These are phyloP conservation scores for Endogone sp. DNA, from an alignment of 192 early-diverging fungal genomes.

Conservation along the genomic window DNA sequence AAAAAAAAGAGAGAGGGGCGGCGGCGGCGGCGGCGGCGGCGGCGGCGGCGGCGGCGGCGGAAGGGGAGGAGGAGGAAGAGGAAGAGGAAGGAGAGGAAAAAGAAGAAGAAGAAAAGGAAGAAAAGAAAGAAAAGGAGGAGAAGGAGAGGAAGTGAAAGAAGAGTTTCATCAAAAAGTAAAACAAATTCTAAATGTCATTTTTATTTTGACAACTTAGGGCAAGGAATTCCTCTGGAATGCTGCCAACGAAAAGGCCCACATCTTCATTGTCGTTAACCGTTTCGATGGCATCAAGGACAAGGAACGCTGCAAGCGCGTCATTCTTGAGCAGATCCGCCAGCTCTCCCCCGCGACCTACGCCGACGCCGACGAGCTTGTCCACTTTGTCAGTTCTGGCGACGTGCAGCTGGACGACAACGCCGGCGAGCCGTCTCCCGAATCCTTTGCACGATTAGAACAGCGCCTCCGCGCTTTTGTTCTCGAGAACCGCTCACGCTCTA, in stretches of 20 bases:
- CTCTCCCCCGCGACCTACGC: slow-evolving; percentile 92
- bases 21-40: no score
- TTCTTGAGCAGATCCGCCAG: slow-evolving; percentile 95
- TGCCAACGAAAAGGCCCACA: slow-evolving; percentile 97
- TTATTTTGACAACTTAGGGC: slow-evolving; percentile 62
- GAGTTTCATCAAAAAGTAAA: background rate
- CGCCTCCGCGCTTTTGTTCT: slow-evolving; percentile 88
- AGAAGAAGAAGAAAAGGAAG: background rate
- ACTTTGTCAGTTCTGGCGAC: slow-evolving; percentile 85
- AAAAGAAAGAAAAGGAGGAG: background rate
- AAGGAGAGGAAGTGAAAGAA: slow-evolving; percentile 4
- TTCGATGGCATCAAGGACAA: slow-evolving; percentile 94
- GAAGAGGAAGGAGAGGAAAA: background rate
- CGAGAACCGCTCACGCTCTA: slow-evolving; percentile 91
- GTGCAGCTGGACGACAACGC: slow-evolving; percentile 24
- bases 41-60: no score
- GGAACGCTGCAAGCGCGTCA: slow-evolving; percentile 90
- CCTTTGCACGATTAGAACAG: slow-evolving; percentile 80
- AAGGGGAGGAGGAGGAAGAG: no score
- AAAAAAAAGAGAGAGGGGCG: background rate
- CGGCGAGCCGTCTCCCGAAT: slow-evolving; percentile 34
- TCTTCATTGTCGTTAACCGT: slow-evolving; percentile 97
- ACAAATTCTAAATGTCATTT: slow-evolving; percentile 11
- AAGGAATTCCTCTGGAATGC: slow-evolving; percentile 95
- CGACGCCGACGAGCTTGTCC: slow-evolving; percentile 88